Conservation (phyloP, 169 alveolate species). For the Plasmodium knowlesi region DNA sequence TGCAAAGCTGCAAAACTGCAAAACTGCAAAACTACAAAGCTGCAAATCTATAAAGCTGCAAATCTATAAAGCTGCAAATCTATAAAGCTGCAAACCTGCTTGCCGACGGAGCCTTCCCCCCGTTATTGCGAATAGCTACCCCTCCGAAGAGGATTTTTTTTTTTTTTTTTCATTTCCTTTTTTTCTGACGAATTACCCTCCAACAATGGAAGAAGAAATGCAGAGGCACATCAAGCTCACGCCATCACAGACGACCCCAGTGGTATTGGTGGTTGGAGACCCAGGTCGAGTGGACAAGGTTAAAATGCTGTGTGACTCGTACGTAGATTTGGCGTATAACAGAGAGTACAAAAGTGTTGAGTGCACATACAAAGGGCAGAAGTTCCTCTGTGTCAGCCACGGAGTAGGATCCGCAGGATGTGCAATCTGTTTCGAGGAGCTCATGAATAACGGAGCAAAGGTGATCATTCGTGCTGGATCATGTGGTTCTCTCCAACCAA, state of each 20-base stretch:
- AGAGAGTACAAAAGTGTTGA: constrained; percentile 74
- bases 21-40: neutral
- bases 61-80: no score
- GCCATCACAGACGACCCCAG: constrained; percentile 36
- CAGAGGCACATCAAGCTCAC: constrained; percentile 66
- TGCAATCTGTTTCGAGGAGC: constrained; percentile 76
- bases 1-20: neutral
- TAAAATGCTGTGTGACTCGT: constrained; percentile 70
- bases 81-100: neutral
- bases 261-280: constrained; percentile 76
- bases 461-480: constrained; percentile 74
- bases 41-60: no score
- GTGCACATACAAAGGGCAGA: constrained; percentile 63
- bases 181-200: neutral
- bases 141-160: neutral
- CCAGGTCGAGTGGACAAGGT: constrained; percentile 77
- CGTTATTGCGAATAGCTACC: neutral
- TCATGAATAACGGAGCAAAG: constrained; percentile 70
- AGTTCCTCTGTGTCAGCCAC: constrained; percentile 75
- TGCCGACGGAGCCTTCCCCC: neutral
- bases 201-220: constrained; percentile 11
- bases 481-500: constrained; percentile 76
- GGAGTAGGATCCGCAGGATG: constrained; percentile 77
- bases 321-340: constrained; percentile 64
- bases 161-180: neutral